Evolutionary conservation across 169 alveolate species (phyloP), one percentile per base, ranked within the genome.

Genomic region (Eimeria necatrix): DNA sequence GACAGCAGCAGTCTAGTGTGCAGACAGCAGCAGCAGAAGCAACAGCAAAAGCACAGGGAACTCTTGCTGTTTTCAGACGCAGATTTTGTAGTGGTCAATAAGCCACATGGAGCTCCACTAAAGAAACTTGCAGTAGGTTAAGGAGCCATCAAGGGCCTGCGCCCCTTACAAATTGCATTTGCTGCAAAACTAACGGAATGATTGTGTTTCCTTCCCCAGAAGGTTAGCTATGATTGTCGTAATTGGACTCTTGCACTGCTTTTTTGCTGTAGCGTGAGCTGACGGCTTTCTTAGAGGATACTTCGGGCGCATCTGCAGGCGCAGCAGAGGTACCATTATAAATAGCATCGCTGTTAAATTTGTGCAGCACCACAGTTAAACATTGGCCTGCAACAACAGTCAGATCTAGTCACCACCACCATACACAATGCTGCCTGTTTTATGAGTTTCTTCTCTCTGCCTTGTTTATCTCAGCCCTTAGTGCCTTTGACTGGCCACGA

Each of bases 191-290:
- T n/a, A n/a, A n/a, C 2, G 41, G 41, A 2, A 32, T 32, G 41
- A 32, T 32, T 32, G 41, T 2, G 41, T 2, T 32, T 0, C 41
- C 41, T 32, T 32, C 41, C 41, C 0, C 41, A 32, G 41, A 32
- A 32, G 41, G 41, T 32, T 32, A 32, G 2, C 41, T 32, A 32
- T 32, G 41, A 2, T 32, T 0, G 41, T 32, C 2, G 41, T 2
- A 32, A 32, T 32, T 32, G 41, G 41, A 32, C 41, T 32, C 41
- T 32, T 32, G 51, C 4, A 49, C 80, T 32, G 83, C 5, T 71
- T 16, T 71, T 71, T 49, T 71, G 83, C 83, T 32, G 83, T 52
- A 71, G 83, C 83, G 41, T 3, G 56, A 71, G 83, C 83, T 71
- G 18, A 4, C 83, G 24, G 53, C 41, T 26, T 2, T 32, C 56